Evolutionary conservation across 2,329 filamentous ascomycete genomes (phyloP).

Genomic region (Atkinsonella hypoxylon): DNA sequence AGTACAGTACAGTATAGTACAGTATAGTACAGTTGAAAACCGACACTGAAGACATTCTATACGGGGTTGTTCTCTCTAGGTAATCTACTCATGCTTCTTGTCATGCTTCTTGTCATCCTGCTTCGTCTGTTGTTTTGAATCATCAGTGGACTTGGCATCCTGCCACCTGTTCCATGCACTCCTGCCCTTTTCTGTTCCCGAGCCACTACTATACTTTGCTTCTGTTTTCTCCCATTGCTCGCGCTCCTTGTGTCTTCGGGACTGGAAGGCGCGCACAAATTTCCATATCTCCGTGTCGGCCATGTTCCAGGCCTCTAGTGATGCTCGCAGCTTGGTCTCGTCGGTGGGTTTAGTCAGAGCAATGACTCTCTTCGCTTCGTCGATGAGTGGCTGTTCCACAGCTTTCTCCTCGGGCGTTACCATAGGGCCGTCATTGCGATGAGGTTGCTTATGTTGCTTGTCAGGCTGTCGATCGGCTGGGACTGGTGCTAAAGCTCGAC

Average conservation of each 20-base stretch:
- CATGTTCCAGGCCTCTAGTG: conserved; percentile 54
- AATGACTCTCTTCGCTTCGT: conserved; percentile 33
- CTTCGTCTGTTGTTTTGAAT: background rate
- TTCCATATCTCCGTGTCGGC: conserved; percentile 69
- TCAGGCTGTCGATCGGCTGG: conserved; percentile 13
- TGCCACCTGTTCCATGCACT: conserved; percentile 25
- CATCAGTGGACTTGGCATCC: conserved; percentile 14
- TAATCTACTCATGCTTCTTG: background rate
- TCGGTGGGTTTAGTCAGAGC: conserved; percentile 32
- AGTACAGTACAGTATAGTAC: background rate
- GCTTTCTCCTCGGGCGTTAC: conserved; percentile 39
- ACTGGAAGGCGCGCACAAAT: conserved; percentile 57
- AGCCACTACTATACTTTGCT: conserved; percentile 48
- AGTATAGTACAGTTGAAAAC: background rate
- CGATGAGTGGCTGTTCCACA: conserved; percentile 43
- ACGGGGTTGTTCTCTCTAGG: background rate
- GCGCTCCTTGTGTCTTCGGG: conserved; percentile 50
- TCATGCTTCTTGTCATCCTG: background rate
- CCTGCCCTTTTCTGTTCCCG: conserved; percentile 37
- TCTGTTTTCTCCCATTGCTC: conserved; percentile 60
- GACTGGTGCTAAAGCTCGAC: conserved; percentile 14
- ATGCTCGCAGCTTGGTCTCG: conserved; percentile 36
- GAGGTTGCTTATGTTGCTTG: conserved; percentile 8
- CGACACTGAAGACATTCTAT: background rate
- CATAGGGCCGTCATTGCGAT: conserved; percentile 35